These are phyloP conservation scores for Aspergillus puulaauensis DNA, from an alignment of 2,329 filamentous ascomycete species.

Conservation along the genomic window DNA sequence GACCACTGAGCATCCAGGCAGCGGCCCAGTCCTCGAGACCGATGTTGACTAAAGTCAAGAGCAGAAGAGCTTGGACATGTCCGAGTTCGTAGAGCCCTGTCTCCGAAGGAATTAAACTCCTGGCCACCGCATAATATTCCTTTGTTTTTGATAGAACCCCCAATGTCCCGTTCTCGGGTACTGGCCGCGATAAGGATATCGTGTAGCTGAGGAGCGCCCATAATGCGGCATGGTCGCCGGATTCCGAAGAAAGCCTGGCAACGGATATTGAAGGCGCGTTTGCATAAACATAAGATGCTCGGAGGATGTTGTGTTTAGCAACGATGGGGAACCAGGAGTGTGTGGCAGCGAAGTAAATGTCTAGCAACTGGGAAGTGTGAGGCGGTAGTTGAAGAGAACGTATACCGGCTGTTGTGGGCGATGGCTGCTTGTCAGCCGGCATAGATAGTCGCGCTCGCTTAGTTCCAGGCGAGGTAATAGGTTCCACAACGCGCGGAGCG, in stretches of 20 bases:
- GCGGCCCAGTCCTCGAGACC: slow-evolving; percentile 46
- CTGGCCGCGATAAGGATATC: slow-evolving; percentile 30
- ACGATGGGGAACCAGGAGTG: slow-evolving; percentile 62
- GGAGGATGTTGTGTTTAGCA: slow-evolving; percentile 57
- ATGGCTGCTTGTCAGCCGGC: slow-evolving; percentile 13
- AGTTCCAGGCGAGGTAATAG: slow-evolving; percentile 20
- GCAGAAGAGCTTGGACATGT: slow-evolving; percentile 45
- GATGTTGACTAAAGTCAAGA: slow-evolving; percentile 52
- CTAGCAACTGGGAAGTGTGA: slow-evolving; percentile 53
- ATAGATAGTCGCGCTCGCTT: slow-evolving; percentile 31
- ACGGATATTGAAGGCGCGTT: slow-evolving; percentile 36
- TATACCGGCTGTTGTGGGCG: slow-evolving; percentile 3
- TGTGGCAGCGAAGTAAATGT: slow-evolving; percentile 58
- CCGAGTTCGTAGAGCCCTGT: slow-evolving; percentile 40
- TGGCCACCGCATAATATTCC: slow-evolving; percentile 37
- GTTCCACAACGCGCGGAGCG: slow-evolving; percentile 32
- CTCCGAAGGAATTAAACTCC: slow-evolving; percentile 40
- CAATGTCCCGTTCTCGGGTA: slow-evolving; percentile 15
- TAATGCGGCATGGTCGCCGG: slow-evolving; percentile 43
- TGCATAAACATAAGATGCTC: slow-evolving; percentile 57
- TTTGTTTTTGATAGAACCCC: slow-evolving; percentile 27
- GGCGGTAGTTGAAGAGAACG: slow-evolving; percentile 44
- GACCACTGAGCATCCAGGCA: slow-evolving; percentile 56
- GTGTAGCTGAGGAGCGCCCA: slow-evolving; percentile 48
- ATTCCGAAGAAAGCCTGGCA: slow-evolving; percentile 29